Evolutionary conservation across 768 basidiomycete genomes (phyloP).

Genomic region (Psilocybe subaeruginosa): DNA sequence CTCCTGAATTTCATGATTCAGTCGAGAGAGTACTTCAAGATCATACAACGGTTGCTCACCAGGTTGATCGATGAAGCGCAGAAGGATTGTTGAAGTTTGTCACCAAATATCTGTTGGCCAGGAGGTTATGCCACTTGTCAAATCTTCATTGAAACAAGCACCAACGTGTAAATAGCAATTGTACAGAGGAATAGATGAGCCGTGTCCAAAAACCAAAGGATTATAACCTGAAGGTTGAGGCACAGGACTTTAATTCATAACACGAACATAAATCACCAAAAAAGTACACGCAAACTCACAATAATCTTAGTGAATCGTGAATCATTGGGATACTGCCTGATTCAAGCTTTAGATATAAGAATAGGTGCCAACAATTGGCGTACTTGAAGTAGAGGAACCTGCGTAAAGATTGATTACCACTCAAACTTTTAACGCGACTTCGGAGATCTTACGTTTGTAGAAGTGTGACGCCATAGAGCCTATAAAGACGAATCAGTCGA

Average conservation of each 20-base stretch:
- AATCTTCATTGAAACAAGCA: neutral
- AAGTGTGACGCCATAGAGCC: conserved; percentile 50
- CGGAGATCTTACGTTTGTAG: conserved; percentile 39
- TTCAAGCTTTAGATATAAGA: neutral
- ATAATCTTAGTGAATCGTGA: conserved; percentile 39
- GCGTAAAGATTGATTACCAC: conserved; percentile 3
- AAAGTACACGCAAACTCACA: conserved; percentile 26
- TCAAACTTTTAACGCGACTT: neutral
- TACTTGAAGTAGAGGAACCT: conserved; percentile 49
- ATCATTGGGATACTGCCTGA: conserved; percentile 45
- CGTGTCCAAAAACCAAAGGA: conserved; percentile 46
- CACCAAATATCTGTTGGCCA: conserved; percentile 43
- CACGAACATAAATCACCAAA: neutral
- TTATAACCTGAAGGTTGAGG: conserved; percentile 31
- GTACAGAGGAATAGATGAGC: conserved; percentile 47
- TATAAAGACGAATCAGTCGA: conserved; percentile 19
- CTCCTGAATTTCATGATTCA: conserved; percentile 33
- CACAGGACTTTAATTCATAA: neutral
- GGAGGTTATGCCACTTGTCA: neutral
- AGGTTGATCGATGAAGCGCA: conserved; percentile 39
- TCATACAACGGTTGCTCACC: conserved; percentile 31
- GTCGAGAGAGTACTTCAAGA: neutral
- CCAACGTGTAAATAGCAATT: conserved; percentile 49
- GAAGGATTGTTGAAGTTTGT: conserved; percentile 41
- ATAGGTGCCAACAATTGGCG: neutral